Evolutionary conservation across 768 basidiomycete species (phyloP), one percentile per base, ranked within the genome.

Genomic region (Hygrocybe punicea): DNA sequence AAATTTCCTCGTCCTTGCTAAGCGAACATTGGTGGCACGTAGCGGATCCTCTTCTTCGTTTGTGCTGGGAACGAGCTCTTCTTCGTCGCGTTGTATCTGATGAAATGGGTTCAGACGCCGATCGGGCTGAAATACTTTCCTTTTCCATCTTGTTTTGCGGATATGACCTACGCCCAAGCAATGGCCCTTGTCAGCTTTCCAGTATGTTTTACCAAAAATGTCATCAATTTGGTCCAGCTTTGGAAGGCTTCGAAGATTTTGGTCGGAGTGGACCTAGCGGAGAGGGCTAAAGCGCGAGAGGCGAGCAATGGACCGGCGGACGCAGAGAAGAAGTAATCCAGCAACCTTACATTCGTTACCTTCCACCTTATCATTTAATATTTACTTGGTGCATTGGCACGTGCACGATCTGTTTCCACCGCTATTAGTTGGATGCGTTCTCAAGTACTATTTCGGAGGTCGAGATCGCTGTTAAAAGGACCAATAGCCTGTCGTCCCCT

Each of bases 201-300:
- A 1, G 73, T 97, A 47, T 96, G 86, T 68, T 62, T 83, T 14
- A 67, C 78, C 60, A 99, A 98, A 78, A 97, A 98, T 69, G 65
- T 94, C 56, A 92, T 99, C 78, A 97, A 98, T 70, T 71, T 90
- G 34, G 94, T 99, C 6, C 97, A 99, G 71, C 83, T 98, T 57
- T 98, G 95, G 95, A 99, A 99, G 71, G 96, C 97, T 24, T 89
- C 90, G 35, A 93, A 93, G 73, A 92, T 93, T 55, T 80, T 97
- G 14, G 94, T 97, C 13, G 93, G 94, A 1, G 90, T 97, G 10
- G 94, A 97, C 67, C 75, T 97, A 47, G 91, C 90, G 44, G 93
- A 95, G 72, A 77, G 94, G 62, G 85, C 85, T 37, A 80, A 81
- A 55, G 87, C 81, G 17, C 75, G 86, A 55, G 75, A 80, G 56